Conservation (phyloP, 345 rosid species). For the Heritiera littoralis region DNA sequence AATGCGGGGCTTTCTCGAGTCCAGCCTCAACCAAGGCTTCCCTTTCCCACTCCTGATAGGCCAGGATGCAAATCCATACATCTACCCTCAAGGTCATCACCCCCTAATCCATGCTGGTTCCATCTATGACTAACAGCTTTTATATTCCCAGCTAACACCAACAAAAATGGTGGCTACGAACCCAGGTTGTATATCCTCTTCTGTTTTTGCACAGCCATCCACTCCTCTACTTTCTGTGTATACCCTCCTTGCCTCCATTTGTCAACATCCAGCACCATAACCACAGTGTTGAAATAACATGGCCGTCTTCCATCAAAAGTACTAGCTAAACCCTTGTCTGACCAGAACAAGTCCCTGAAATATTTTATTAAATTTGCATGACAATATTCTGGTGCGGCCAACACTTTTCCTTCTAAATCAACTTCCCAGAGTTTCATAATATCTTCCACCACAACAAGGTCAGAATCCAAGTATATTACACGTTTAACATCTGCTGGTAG, state of each 20-base stretch:
- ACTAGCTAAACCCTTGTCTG: slow-evolving; percentile 24
- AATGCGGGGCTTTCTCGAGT: slow-evolving; percentile 42
- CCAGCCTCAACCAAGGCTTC: slow-evolving; percentile 55
- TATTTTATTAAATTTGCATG: slow-evolving; percentile 47
- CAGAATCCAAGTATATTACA: slow-evolving; percentile 48
- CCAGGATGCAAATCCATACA: slow-evolving; percentile 48
- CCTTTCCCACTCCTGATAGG: slow-evolving; percentile 62
- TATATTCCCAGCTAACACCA: slow-evolving; percentile 51
- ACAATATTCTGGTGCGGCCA: slow-evolving; percentile 53
- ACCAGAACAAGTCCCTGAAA: slow-evolving; percentile 44
- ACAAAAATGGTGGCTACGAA: slow-evolving; percentile 51
- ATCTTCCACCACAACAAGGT: slow-evolving; percentile 48
- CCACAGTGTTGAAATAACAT: slow-evolving; percentile 51
- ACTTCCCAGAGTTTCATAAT: slow-evolving; percentile 45
- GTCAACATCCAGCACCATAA: slow-evolving; percentile 49
- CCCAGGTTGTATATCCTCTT: slow-evolving; percentile 53
- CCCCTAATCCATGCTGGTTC: slow-evolving; percentile 58
- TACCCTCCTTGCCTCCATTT: slow-evolving; percentile 49
- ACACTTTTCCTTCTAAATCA: slow-evolving; percentile 40
- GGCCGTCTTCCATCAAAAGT: slow-evolving; percentile 39
- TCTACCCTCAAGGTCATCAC: slow-evolving; percentile 46
- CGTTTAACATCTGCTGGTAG: slow-evolving; percentile 38
- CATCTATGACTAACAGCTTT: slow-evolving; percentile 51
- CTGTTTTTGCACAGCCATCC: slow-evolving; percentile 54
- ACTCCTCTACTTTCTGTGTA: slow-evolving; percentile 44